Base-by-base conservation (phyloP, 441 rosid genomes). In the Breynia disticha region DNA sequence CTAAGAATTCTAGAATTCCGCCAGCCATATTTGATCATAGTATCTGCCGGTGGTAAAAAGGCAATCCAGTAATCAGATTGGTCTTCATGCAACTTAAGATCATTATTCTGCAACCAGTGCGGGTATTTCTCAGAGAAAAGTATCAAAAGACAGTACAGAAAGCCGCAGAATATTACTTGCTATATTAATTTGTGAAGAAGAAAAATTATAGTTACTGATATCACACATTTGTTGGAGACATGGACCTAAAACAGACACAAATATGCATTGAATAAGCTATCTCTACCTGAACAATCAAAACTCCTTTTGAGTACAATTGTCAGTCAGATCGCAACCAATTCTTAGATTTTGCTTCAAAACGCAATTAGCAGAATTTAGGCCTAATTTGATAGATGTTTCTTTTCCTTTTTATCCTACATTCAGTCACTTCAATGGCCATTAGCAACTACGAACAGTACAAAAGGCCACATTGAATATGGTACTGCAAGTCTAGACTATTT, bases 51-150 rank as follows among this genome's bases (percentile, higher is more conserved):
- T 61, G 68, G 67, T 47, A 74, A 60, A 49, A 65, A 64, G 47
- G 77, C 65, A 55, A 61, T 74, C 95, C 95, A 84, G 68, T 63
- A 63, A 53, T 76, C 82, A 42, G 82, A 76, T 46, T 70, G 67
- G 54, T 73, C 59, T 66, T 86, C 83, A 59, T 73, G 73, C 61
- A 86, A 61, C 75, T 71, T 78, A 62, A 88, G 62, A 66, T 86
- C 91, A 64, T 93, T 90, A 60, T 62, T 79, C 98, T 93, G 86
- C 75, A 71, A 61, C 54, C 57, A 57, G 77, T 9, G 63, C 38
- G 57, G 62, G 35, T 28, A 1, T 28, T 28, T 28, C 35, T 28
- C 35, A 28, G 3, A 4, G 35, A 28, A 28, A 28, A 4, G 35
- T 28, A 28, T 28, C 8, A 28, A 28, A 28, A 28, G 35, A 28